A percentile compares a stretch with the other conserved stretches of the same genome.
These are phyloP conservation scores for Arthrobotrys megalospora DNA, from an alignment of 2,329 filamentous ascomycete genomes.

Conservation along the genomic window DNA sequence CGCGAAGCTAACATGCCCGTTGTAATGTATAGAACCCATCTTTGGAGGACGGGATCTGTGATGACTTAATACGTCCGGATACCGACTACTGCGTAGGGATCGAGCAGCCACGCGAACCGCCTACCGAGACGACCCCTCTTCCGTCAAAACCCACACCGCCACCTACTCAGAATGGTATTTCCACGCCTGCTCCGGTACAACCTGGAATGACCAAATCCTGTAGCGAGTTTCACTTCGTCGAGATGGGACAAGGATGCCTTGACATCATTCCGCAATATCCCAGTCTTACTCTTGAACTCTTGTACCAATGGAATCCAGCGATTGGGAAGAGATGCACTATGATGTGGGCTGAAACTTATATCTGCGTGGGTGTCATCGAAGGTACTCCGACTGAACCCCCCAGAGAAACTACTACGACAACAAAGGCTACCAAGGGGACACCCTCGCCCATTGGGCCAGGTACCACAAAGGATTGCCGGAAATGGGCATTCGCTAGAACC, in stretches of 20 bases:
- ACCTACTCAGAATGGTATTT: not conserved
- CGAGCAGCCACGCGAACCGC: not conserved
- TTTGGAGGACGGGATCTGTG: constrained; percentile 28
- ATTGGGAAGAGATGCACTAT: constrained; percentile 23
- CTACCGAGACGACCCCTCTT: not conserved
- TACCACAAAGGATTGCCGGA: constrained; percentile 23
- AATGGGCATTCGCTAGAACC: constrained; percentile 13
- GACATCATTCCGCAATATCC: constrained; percentile 39
- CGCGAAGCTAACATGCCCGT: too few species aligned
- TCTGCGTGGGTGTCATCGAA: constrained; percentile 33
- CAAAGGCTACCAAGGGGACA: not conserved
- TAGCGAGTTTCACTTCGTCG: constrained; percentile 38
- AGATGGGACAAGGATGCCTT: constrained; percentile 13
- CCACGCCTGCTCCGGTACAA: not conserved
- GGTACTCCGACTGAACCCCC: not conserved
- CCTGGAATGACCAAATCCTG: constrained; percentile 35
- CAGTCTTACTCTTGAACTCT: constrained; percentile 9
- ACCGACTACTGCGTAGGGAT: constrained; percentile 35
- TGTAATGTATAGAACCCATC: constrained; percentile 24
- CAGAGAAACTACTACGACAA: not conserved
- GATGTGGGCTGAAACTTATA: constrained; percentile 36
- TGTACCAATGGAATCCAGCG: constrained; percentile 44
- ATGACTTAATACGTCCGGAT: constrained; percentile 20
- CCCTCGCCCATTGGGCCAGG: constrained; percentile 37
- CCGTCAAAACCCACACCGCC: constrained; percentile 1